phyloP scores from a whole-genome alignment of 805 yeast species.

The Candida arabinofermentans region DNA sequence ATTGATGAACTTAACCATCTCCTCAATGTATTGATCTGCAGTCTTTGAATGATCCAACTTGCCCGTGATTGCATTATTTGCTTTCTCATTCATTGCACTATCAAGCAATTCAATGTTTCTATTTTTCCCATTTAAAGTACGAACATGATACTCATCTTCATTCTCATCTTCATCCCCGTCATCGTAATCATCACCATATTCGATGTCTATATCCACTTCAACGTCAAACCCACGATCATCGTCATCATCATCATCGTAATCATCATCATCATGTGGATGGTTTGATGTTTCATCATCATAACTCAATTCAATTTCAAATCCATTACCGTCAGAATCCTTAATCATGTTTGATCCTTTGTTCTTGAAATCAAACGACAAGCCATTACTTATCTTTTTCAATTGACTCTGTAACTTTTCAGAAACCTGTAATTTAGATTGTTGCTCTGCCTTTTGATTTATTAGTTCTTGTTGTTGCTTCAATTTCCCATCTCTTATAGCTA shows the following conservation, averaged over 20 bases:
- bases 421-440: neutral
- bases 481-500: constrained; percentile 15
- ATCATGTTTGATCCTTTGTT: neutral
- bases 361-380: neutral
- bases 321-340: constrained; percentile 2
- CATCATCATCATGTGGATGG: neutral
- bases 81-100: neutral
- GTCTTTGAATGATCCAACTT: constrained; percentile 3
- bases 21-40: constrained; percentile 22
- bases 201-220: constrained; percentile 2
- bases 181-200: neutral
- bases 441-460: constrained; percentile 1
- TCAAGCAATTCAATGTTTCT: neutral
- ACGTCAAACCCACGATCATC: constrained; percentile 1
- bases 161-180: neutral
- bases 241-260: neutral
- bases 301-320: neutral
- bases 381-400: neutral
- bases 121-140: neutral
- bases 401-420: neutral
- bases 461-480: constrained; percentile 6
- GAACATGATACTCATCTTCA: neutral
- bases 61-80: neutral
- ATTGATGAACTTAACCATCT: constrained; percentile 19
- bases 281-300: neutral